Evolutionary conservation across 345 rosid species (phyloP).

Genomic region (Firmiana major): DNA sequence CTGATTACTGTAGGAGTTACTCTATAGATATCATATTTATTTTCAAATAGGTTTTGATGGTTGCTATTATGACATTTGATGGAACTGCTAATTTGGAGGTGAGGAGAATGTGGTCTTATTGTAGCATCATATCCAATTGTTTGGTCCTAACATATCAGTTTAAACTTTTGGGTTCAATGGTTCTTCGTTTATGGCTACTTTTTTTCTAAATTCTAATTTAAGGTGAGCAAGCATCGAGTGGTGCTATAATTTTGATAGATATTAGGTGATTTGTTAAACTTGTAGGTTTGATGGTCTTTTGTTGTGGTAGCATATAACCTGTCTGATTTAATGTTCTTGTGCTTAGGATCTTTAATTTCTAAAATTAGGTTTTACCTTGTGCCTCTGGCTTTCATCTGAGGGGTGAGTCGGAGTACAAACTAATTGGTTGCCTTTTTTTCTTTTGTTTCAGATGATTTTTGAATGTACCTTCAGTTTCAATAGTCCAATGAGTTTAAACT

Average conservation of each 20-base stretch:
- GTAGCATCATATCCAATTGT: not conserved
- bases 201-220: not conserved
- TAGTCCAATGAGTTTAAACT: not conserved
- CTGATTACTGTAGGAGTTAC: not conserved
- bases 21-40: not conserved
- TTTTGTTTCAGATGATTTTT: not conserved
- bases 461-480: not conserved
- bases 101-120: not conserved
- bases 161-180: not conserved
- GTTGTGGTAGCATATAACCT: not conserved
- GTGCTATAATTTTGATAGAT: not conserved
- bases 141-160: not conserved
- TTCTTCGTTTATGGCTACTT: not conserved
- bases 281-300: not conserved
- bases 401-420: not conserved
- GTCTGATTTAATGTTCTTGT: not conserved
- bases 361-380: not conserved
- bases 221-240: not conserved
- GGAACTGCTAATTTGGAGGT: not conserved
- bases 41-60: not conserved
- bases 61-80: not conserved
- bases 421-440: not conserved
- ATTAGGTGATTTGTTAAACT: not conserved
- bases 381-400: not conserved
- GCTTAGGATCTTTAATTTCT: not conserved